Conservation (phyloP, 2,329 filamentous ascomycete species). For the Colletotrichum scovillei region DNA sequence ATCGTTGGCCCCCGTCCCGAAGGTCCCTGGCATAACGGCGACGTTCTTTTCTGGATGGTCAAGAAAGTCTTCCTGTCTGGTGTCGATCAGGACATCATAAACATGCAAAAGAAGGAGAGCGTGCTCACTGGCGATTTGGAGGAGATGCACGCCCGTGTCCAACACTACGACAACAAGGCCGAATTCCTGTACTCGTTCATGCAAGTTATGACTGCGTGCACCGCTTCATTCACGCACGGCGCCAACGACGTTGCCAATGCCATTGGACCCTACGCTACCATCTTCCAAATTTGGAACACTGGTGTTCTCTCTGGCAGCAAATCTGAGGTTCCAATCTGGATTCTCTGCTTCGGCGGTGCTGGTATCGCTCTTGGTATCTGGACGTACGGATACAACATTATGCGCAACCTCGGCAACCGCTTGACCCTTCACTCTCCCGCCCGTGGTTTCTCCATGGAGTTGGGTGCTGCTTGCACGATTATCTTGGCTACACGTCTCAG, state of each 20-base stretch:
- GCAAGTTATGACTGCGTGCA: slow-evolving; percentile 70
- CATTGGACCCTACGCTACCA: slow-evolving; percentile 71
- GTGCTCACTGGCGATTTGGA: slow-evolving; percentile 64
- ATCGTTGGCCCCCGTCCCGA: slow-evolving; percentile 47
- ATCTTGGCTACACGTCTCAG: slow-evolving; percentile 71
- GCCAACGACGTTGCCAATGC: slow-evolving; percentile 75
- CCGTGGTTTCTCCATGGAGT: slow-evolving; percentile 60
- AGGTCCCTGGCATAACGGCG: slow-evolving; percentile 51
- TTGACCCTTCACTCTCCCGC: slow-evolving; percentile 68
- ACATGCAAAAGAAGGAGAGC: slow-evolving; percentile 45
- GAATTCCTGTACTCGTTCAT: slow-evolving; percentile 72
- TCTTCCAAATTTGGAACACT: slow-evolving; percentile 69
- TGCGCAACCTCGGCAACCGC: slow-evolving; percentile 68
- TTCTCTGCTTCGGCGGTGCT: slow-evolving; percentile 55
- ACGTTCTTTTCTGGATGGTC: slow-evolving; percentile 52
- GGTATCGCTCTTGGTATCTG: slow-evolving; percentile 58
- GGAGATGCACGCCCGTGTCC: slow-evolving; percentile 65
- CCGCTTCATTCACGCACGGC: slow-evolving; percentile 73
- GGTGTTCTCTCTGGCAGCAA: slow-evolving; percentile 55
- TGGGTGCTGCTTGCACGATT: slow-evolving; percentile 69
- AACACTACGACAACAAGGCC: slow-evolving; percentile 71
- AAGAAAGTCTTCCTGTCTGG: slow-evolving; percentile 57
- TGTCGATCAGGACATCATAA: slow-evolving; percentile 48
- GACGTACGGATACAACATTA: slow-evolving; percentile 67
- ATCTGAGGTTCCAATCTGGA: slow-evolving; percentile 68